These are phyloP conservation scores for Alternaria gansuensis DNA, from an alignment of 2,329 filamentous ascomycete species.

Conservation along the genomic window DNA sequence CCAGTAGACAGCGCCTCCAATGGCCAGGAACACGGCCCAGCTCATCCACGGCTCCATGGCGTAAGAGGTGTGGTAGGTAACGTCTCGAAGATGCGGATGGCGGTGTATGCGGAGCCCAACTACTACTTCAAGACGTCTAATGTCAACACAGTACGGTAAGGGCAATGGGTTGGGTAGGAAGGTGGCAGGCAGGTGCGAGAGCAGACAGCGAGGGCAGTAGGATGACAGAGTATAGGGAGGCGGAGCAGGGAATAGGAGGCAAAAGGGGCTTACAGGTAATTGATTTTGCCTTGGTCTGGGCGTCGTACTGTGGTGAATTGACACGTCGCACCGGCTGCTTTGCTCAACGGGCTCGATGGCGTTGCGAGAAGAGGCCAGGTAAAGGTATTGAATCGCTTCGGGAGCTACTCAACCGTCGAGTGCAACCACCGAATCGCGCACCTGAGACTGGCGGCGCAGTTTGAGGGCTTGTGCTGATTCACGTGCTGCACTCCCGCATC, in stretches of 20 bases:
- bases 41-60: slow-evolving; percentile 48
- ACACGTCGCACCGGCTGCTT: slow-evolving; percentile 24
- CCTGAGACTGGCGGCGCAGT: slow-evolving; percentile 6
- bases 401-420: slow-evolving; percentile 28
- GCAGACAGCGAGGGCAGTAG: not conserved
- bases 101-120: slow-evolving; percentile 8
- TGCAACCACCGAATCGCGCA: slow-evolving; percentile 21
- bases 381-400: slow-evolving; percentile 31
- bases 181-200: not conserved
- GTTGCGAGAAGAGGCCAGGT: slow-evolving; percentile 37
- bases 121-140: not conserved
- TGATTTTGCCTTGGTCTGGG: slow-evolving; percentile 18
- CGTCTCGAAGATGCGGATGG: slow-evolving; percentile 2
- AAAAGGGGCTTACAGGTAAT: slow-evolving; percentile 22
- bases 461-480: not conserved
- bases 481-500: slow-evolving; percentile 10
- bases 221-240: slow-evolving; percentile 18
- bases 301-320: slow-evolving; percentile 12
- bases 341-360: slow-evolving; percentile 15
- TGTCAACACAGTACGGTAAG: not conserved
- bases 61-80: slow-evolving; percentile 4
- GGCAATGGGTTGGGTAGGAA: not conserved
- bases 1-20: slow-evolving; percentile 40
- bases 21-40: slow-evolving; percentile 47
- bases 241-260: slow-evolving; percentile 26